A percentile compares a stretch with the other conserved stretches of the same genome.
Conservation (phyloP, 495 filamentous ascomycete species). For the Aspergillus incahuasiensis region DNA sequence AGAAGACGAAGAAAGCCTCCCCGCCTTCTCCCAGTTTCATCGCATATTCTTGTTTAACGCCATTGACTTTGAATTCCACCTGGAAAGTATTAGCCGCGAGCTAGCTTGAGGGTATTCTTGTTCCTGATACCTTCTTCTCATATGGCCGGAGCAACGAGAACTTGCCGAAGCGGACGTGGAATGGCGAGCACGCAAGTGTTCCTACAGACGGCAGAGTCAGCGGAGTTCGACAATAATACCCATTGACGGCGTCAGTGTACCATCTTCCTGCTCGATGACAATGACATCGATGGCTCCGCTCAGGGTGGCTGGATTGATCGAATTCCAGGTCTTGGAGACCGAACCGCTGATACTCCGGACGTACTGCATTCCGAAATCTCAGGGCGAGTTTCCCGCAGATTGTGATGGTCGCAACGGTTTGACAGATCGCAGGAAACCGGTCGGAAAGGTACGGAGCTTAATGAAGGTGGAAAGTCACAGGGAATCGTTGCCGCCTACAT, state of each 20-base stretch:
- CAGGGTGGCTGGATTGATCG: constrained; percentile 95
- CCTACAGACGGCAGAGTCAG: constrained; percentile 30
- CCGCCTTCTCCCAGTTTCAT: constrained; percentile 99
- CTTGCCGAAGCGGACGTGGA: constrained; percentile 98
- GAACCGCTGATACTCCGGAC: constrained; percentile 92
- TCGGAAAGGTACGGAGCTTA: constrained; percentile 9
- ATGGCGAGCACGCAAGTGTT: constrained; percentile 85
- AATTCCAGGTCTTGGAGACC: constrained; percentile 98
- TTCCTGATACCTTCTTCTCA: constrained; percentile 77
- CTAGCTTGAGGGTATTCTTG: background rate
- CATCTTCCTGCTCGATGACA: constrained; percentile 96
- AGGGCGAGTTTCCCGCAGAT: constrained; percentile 17
- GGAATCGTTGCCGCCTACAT: constrained; percentile 36
- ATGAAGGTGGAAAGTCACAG: constrained; percentile 6
- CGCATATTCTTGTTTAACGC: constrained; percentile 80
- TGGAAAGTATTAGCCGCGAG: constrained; percentile 26
- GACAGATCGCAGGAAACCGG: constrained; percentile 8
- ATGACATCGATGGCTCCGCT: constrained; percentile 99
- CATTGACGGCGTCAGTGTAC: constrained; percentile 36
- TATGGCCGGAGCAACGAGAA: constrained; percentile 92
- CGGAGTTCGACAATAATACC: background rate
- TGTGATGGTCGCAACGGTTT: background rate
- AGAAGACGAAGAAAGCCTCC: constrained; percentile 98
- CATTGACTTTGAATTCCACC: constrained; percentile 95
- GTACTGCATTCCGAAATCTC: constrained; percentile 76